A percentile compares a stretch with the other conserved stretches of the same genome.
These are phyloP conservation scores for Stachybotrys elegans DNA, from an alignment of 2,329 filamentous ascomycete genomes.

Conservation along the genomic window DNA sequence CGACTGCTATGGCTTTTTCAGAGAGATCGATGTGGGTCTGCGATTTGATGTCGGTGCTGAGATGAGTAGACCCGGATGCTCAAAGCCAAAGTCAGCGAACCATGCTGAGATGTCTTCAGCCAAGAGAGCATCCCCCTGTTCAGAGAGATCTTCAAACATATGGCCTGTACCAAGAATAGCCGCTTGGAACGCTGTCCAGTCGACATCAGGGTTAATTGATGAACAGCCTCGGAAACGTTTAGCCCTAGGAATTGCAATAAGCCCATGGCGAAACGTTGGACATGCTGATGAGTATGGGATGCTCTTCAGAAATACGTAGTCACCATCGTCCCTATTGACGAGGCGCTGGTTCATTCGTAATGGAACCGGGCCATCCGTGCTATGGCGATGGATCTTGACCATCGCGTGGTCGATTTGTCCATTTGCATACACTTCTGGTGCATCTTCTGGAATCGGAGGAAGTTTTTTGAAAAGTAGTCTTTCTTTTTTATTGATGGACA, in stretches of 20 bases:
- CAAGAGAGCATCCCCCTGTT: neutral
- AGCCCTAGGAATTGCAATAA: neutral
- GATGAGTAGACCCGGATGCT: neutral
- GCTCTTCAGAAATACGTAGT: neutral
- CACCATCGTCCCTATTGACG: neutral
- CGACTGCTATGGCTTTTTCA: neutral
- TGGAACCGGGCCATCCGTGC: neutral
- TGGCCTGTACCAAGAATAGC: neutral
- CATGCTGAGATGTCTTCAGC: neutral
- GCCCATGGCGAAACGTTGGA: neutral
- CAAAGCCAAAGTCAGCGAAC: neutral
- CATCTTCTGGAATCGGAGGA: neutral
- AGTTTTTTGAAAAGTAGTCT: neutral
- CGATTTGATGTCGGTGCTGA: neutral
- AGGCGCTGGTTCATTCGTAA: neutral
- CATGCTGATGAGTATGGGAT: neutral
- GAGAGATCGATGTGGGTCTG: neutral
- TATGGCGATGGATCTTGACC: neutral
- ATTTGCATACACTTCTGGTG: neutral
- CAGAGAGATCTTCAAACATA: neutral
- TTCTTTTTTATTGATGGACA: neutral
- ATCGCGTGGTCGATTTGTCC: neutral
- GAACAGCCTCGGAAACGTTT: neutral
- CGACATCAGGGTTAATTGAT: neutral
- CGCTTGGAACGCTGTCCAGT: neutral